phyloP scores from a whole-genome alignment of 192 early-diverging fungal genomes.

The Coemansia furcata region DNA sequence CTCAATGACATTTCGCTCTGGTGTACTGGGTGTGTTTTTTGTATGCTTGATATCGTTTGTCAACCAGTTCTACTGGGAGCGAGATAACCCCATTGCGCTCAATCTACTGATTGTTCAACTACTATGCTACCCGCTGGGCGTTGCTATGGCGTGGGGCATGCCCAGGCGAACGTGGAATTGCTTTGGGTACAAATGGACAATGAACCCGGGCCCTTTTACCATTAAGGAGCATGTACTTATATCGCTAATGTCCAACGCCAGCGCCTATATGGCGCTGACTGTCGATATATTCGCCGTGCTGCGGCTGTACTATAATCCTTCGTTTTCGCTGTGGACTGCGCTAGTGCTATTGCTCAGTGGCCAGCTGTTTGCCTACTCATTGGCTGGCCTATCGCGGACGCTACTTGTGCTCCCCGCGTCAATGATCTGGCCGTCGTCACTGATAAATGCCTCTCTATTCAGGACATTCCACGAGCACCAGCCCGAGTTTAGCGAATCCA shows the following conservation, averaged over 20 bases:
- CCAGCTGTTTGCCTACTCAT: conserved; percentile 61
- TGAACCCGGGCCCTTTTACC: conserved; percentile 83
- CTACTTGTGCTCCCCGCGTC: conserved; percentile 77
- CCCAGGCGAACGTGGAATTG: conserved; percentile 54
- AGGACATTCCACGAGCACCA: conserved; percentile 69
- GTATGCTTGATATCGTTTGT: conserved; percentile 57
- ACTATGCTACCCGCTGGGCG: conserved; percentile 74
- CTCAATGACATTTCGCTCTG: conserved; percentile 70
- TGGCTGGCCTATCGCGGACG: conserved; percentile 72
- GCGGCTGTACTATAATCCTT: conserved; percentile 64
- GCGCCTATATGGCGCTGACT: conserved; percentile 68
- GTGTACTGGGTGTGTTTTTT: conserved; percentile 70
- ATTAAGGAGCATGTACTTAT: conserved; percentile 91
- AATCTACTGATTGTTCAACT: conserved; percentile 70
- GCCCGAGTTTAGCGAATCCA: background rate
- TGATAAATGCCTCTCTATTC: conserved; percentile 77
- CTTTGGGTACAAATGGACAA: conserved; percentile 57
- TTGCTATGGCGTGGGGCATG: conserved; percentile 60
- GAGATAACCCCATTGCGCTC: conserved; percentile 75
- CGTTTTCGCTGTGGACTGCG: conserved; percentile 61
- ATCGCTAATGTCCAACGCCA: conserved; percentile 73
- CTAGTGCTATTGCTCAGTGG: conserved; percentile 70
- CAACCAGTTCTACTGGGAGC: conserved; percentile 85
- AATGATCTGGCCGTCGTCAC: conserved; percentile 86
- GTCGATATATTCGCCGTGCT: conserved; percentile 72